Conservation (phyloP, 169 alveolate species). For the Cyclospora cayetanensis region DNA sequence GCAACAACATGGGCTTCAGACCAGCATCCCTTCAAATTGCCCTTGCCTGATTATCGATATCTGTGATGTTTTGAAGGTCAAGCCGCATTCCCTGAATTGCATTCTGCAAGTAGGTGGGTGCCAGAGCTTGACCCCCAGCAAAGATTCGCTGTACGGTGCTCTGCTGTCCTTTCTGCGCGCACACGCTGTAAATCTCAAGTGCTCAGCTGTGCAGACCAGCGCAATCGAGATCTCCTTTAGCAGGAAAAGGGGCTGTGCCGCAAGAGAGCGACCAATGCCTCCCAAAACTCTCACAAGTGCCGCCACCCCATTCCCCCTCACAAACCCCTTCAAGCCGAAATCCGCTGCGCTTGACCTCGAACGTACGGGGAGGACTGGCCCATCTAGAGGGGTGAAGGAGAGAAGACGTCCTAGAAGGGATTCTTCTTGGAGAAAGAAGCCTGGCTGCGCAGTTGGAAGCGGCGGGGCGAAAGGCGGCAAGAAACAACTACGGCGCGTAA, state of each 20-base stretch:
- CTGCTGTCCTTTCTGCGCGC: conserved; percentile 21
- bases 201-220: neutral
- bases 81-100: conserved; percentile 48
- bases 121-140: conserved; percentile 18
- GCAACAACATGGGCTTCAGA: conserved; percentile 24
- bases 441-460: conserved; percentile 66
- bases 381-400: conserved; percentile 72
- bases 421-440: conserved; percentile 72
- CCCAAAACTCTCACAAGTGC: too few relatives aligned
- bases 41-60: neutral
- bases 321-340: too few relatives aligned
- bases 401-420: conserved; percentile 77
- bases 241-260: too few relatives aligned
- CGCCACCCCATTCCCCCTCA: too few relatives aligned
- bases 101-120: conserved; percentile 11
- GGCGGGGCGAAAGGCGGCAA: conserved; percentile 20
- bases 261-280: too few relatives aligned
- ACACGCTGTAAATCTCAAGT: neutral
- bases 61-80: conserved; percentile 32
- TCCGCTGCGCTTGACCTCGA: neutral
- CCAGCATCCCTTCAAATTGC: neutral
- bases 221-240: too few relatives aligned
- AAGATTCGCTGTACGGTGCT: conserved; percentile 5
- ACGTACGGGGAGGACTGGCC: conserved; percentile 44
- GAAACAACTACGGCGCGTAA: neutral